These are phyloP conservation scores for Lathyrus aphaca DNA, from an alignment of 306 rosid species.

Conservation along the genomic window DNA sequence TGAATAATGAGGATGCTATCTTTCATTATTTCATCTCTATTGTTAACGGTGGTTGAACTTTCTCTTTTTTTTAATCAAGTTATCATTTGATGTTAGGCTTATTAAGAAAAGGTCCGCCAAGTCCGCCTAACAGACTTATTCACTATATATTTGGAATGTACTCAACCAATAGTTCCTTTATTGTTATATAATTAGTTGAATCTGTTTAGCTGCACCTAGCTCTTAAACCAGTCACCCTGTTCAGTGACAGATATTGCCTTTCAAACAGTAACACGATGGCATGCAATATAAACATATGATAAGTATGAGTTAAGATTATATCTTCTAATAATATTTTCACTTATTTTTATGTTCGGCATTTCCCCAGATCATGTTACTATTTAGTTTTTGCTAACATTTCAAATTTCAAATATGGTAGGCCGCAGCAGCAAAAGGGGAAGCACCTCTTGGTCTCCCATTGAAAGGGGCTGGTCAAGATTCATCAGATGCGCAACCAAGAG, in stretches of 20 bases:
- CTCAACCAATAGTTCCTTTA: slow-evolving; percentile 15
- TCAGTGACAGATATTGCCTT: slow-evolving; percentile 20
- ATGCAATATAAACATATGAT: slow-evolving; percentile 19
- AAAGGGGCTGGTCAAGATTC: slow-evolving; percentile 98
- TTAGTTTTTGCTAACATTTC: slow-evolving; percentile 33
- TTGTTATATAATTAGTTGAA: slow-evolving; percentile 20
- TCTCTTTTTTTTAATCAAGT: not conserved
- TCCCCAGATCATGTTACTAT: slow-evolving; percentile 14
- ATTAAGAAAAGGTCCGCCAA: slow-evolving; percentile 27
- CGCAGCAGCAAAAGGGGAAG: slow-evolving; percentile 98
- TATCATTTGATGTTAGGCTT: slow-evolving; percentile 25
- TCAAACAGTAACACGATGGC: slow-evolving; percentile 6
- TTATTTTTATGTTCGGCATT: slow-evolving; percentile 3
- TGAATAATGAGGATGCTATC: slow-evolving; percentile 27
- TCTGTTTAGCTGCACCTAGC: slow-evolving; percentile 14
- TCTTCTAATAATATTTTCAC: slow-evolving; percentile 24
- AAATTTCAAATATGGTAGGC: slow-evolving; percentile 61
- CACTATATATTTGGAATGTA: slow-evolving; percentile 15
- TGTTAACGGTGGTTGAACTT: not conserved
- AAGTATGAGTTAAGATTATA: slow-evolving; percentile 14
- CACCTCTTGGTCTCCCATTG: slow-evolving; percentile 95
- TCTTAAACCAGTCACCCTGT: slow-evolving; percentile 15
- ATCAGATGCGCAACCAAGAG: slow-evolving; percentile 75
- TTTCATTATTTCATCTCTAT: slow-evolving; percentile 25
- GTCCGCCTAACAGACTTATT: slow-evolving; percentile 12